Base-by-base conservation (phyloP, 1,139 yeast genomes). In the Scheffersomyces parashehatae region DNA sequence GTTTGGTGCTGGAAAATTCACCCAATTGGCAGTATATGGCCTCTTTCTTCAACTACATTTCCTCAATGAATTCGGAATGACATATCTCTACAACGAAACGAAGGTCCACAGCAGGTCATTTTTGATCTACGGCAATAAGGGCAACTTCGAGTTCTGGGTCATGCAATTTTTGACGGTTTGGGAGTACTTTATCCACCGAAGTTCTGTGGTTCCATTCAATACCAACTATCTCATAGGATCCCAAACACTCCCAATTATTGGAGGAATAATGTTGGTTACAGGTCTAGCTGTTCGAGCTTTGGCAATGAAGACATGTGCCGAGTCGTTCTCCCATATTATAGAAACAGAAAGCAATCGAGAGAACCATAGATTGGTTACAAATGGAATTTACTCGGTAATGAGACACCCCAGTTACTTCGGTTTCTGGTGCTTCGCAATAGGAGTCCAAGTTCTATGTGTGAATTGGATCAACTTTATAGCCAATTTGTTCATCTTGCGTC, bases 381-480 rank as follows among this genome's bases (percentile, higher is more conserved):
- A 44, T 6, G 78, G 77, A 1, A 51, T 70, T 4, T 73, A 67
- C 47, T 40, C 50, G 5, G 55, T 46, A 45, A 41, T 56, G 35
- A 50, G 78, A 43, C 78, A 73, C 46, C 78, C 78, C 7, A 68
- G 75, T 46, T 73, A 73, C 46, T 46, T 69, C n/a, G 78, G 78
- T 24, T 73, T 72, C 45, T 66, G 67, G 55, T 43, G 63, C n/a
- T 65, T 66, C 43, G 67, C 61, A 7, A 49, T 67, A 16, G 78
- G 78, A 2, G 43, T 62, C 32, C 73, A 72, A 49, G 20, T 68
- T 1, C 54, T 57, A 30, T 47, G 72, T 35, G 53, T 53, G 1
- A 71, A 68, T 44, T 46, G 50, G 40, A 30, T 62, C n/a, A 54
- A 59, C 32, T 43, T 60, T 28, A 42, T 59, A 3, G 41, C 53